phyloP scores from a whole-genome alignment of 768 basidiomycete species.

The Tulasnella calospora region DNA sequence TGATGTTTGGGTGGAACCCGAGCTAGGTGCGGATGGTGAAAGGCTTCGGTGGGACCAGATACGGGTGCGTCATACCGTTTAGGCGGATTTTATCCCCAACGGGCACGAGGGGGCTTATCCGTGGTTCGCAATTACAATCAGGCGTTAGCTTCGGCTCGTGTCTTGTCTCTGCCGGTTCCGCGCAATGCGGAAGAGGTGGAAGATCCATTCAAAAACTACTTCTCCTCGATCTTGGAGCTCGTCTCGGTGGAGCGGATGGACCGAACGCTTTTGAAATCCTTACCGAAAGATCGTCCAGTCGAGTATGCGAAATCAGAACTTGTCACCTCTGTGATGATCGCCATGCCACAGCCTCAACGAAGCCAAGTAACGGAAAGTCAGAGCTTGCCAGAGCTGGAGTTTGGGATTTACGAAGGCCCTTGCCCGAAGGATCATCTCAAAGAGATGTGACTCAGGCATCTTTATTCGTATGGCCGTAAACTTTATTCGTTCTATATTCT shows the following conservation, averaged over 20 bases:
- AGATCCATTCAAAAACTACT: neutral
- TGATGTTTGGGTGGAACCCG: neutral
- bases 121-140: neutral
- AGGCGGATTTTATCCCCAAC: too few species aligned
- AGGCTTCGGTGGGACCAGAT: neutral
- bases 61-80: neutral
- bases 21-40: neutral
- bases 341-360: too few species aligned
- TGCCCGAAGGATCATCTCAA: neutral
- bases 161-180: neutral
- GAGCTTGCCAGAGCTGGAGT: neutral
- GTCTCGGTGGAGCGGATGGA: neutral
- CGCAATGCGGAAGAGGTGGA: neutral
- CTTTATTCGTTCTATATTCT: too few species aligned
- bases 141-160: neutral
- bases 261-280: neutral
- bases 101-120: too few species aligned
- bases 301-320: too few species aligned
- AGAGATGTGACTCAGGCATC: neutral
- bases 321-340: too few species aligned
- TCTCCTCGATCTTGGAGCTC: neutral
- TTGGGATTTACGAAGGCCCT: neutral
- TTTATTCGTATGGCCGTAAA: neutral
- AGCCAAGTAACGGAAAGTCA: neutral
- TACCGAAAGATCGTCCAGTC: neutral